Evolutionary conservation across 2,329 filamentous ascomycete species (phyloP), one percentile per base, ranked within the genome.

Genomic region (Paracamarosporium sp.): DNA sequence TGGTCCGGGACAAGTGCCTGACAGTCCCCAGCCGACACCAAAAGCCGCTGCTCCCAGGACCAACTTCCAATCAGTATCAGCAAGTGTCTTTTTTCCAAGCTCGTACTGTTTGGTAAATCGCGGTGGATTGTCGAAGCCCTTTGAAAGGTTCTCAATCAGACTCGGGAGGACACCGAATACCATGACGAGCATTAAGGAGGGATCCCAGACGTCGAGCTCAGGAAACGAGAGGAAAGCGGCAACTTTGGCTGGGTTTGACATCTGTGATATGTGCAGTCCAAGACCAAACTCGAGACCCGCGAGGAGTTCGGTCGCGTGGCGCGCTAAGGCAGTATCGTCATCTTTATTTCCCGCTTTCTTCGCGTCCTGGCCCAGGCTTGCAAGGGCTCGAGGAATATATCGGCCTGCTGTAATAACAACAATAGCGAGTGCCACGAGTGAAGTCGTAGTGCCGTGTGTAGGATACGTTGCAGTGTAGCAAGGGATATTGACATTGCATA

Each of bases 1-100:
- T 8, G 83, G 82, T 0, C 83, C 83, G 11, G 83, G 83, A 67
- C 83, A 85, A 1, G 81, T 78, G 1, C 83, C 83, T 12, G 71
- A 74, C 57, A 83, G 61, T 0, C 83, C 83, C 82, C 83, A 85
- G 0, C 79, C 81, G 25, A 83, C 50, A 0, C 83, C 83, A 67
- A 85, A 85, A 1, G 75, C 72, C 20, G 71, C 73, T 3, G 81
- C 78, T 1, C 83, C 83, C 2, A 73, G 64, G 12, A 85, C 61
- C 62, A 85, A 82, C 36, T 73, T 78, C 72, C 73, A 78, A 63
- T 84, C 80, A 12, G 82, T 79, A 61, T 83, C 81, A 17, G 74
- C 74, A 13, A 81, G 66, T 0, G 77, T 81, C 20, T 78, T 77
- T 0, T 76, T 80, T 5, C 81, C 79, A 15, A 84, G 69, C 28